A percentile compares a stretch with the other conserved stretches of the same genome.
phyloP scores from a whole-genome alignment of 164 flowering plant species.

The Vitis cinerea region DNA sequence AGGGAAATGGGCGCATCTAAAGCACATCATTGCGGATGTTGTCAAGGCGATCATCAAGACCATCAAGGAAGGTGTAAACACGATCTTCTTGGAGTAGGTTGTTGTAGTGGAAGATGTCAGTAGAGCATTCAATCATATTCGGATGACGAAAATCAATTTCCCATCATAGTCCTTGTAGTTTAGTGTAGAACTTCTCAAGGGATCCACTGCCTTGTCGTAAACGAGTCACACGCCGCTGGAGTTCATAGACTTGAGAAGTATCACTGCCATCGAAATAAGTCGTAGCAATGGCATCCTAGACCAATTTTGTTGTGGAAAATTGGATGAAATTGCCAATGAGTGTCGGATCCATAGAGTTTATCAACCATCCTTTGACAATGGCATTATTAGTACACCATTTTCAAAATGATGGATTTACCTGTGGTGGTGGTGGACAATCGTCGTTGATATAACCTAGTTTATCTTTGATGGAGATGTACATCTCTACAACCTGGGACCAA shows the following conservation, averaged over 20 bases:
- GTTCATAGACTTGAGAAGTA: slow-evolving; percentile 8
- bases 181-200: slow-evolving; percentile 1
- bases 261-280: slow-evolving; percentile 4
- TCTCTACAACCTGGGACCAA: slow-evolving; percentile 8
- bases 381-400: not conserved
- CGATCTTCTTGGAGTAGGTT: too few species aligned
- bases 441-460: not conserved
- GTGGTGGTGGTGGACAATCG: not conserved
- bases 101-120: too few species aligned
- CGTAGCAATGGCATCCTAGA: slow-evolving; percentile 1
- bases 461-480: not conserved
- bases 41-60: too few species aligned
- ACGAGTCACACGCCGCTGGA: not conserved
- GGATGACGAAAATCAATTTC: too few species aligned
- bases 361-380: slow-evolving; percentile 2
- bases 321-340: not conserved
- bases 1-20: too few species aligned
- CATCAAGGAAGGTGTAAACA: too few species aligned
- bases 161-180: too few species aligned
- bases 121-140: too few species aligned
- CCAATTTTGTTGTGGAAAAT: not conserved
- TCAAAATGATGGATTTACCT: not conserved
- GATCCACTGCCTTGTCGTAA: not conserved
- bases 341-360: not conserved
- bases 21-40: too few species aligned